A percentile compares a stretch with the other conserved stretches of the same genome.
Conservation (phyloP, 192 early-diverging fungal genomes). For the Ambispora gerdemannii region DNA sequence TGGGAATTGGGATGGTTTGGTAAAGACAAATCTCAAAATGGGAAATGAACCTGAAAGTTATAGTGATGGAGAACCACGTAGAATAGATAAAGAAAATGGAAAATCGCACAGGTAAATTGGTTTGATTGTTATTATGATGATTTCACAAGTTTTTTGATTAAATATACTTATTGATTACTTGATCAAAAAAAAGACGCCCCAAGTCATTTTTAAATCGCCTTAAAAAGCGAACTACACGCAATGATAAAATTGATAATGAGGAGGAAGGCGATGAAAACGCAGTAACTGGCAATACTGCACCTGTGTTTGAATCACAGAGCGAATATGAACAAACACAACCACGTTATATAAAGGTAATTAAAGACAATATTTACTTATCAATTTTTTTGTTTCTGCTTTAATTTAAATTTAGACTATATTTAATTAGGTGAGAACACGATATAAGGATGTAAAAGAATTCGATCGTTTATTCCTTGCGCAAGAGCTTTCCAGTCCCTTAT, state of each 20-base stretch:
- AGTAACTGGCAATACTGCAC: slow-evolving; percentile 26
- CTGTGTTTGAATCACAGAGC: neutral
- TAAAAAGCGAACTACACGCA: slow-evolving; percentile 7
- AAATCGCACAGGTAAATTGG: neutral
- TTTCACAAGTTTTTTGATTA: neutral
- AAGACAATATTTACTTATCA: neutral
- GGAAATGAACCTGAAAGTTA: neutral
- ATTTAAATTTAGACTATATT: too few species aligned
- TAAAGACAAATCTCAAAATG: neutral
- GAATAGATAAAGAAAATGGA: neutral
- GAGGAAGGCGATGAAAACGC: slow-evolving; percentile 8
- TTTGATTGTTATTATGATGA: neutral
- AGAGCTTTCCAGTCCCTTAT: slow-evolving; percentile 12
- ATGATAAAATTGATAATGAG: neutral
- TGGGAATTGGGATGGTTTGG: neutral
- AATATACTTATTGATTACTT: too few species aligned
- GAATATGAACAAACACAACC: slow-evolving; percentile 19
- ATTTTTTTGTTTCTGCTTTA: neutral
- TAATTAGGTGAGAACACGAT: slow-evolving; percentile 18
- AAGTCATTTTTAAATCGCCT: slow-evolving; percentile 18
- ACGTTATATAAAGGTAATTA: slow-evolving; percentile 27
- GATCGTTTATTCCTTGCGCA: slow-evolving; percentile 24
- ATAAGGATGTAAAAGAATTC: slow-evolving; percentile 24
- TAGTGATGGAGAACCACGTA: neutral
- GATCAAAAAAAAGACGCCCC: neutral